Base-by-base conservation (phyloP, 257 asterid genomes). In the Mentha longifolia region DNA sequence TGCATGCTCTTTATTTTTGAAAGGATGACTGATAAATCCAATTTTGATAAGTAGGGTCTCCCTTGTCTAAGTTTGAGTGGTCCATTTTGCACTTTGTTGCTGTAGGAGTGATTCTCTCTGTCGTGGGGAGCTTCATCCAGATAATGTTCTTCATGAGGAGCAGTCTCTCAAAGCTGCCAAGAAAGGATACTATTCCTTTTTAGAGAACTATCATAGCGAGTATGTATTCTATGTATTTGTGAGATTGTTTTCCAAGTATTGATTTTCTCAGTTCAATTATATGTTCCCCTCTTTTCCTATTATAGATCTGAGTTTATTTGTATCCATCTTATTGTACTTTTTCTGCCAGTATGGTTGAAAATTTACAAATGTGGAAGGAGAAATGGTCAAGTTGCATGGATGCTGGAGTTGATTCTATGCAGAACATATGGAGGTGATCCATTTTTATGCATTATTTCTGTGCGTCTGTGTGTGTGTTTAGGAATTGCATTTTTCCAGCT, bases 101-200 rank as follows among this genome's bases (percentile, higher is more conserved):
- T 73, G 80, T 83, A 94, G 99, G 99, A 88, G 96, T 73, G 77
- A 88, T 78, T 82, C 89, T 75, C 80, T 94, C 43, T 92, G 98
- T 82, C 79, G 75, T 64, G 96, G 95, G 67, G 77, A 87, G 80
- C 86, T 85, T 74, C 97, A 91, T 78, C 99, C 99, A 16, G 99
- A 92, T 76, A 77, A 76, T 67, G 77, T 91, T 67, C 78, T 91
- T 80, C 79, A 51, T 4, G 74, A 60, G 61, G 96, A 88, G 79
- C 86, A 82, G 72, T 74, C 75, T 66, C 77, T 81, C 76, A 94
- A 83, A 84, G 78, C 85, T 57, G 69, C 71, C 76, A 94, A 85
- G 88, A 86, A 84, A 63, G 74, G 80, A 17, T 88, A 94, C 76
- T 84, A 83, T 82, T 74, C 85, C 37, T 81, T 84, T 70, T 62